A percentile compares a stretch with the other conserved stretches of the same genome.
Evolutionary conservation across 305 asterid species (phyloP).

Genomic region (Solanum hybrid): DNA sequence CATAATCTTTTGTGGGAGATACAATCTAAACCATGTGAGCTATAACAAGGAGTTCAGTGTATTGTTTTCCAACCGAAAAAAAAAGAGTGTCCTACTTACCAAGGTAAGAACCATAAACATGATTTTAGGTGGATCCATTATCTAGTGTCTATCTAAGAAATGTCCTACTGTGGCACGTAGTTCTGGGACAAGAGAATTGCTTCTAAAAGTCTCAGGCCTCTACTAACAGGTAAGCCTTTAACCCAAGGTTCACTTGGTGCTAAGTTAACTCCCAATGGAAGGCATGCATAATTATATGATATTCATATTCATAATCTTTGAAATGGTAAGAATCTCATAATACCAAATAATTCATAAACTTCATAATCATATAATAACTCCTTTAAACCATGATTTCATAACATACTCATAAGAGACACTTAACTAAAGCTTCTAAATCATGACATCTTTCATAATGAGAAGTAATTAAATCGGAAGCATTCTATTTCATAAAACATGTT

Average conservation of each 20-base stretch:
- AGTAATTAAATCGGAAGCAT: not conserved
- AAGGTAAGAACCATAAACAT: not conserved
- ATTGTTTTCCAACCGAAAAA: not conserved
- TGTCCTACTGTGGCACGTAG: not conserved
- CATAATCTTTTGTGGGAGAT: not conserved
- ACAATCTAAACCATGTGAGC: not conserved
- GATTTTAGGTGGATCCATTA: not conserved
- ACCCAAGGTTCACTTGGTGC: not conserved
- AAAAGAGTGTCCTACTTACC: not conserved
- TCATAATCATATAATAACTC: not conserved
- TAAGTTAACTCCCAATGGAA: not conserved
- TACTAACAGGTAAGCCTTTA: not conserved
- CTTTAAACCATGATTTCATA: not conserved
- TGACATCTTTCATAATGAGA: not conserved
- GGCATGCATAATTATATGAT: not conserved
- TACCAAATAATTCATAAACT: not conserved
- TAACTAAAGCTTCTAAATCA: not conserved
- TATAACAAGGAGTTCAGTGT: not conserved
- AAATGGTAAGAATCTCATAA: not conserved
- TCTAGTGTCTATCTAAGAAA: not conserved
- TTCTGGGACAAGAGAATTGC: not conserved
- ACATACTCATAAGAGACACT: not conserved
- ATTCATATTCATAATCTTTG: not conserved
- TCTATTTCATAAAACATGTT: not conserved
- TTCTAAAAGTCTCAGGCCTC: not conserved